A percentile compares a stretch with the other conserved stretches of the same genome.
These are phyloP conservation scores for Russula abietina DNA, from an alignment of 768 basidiomycete genomes.

Conservation along the genomic window DNA sequence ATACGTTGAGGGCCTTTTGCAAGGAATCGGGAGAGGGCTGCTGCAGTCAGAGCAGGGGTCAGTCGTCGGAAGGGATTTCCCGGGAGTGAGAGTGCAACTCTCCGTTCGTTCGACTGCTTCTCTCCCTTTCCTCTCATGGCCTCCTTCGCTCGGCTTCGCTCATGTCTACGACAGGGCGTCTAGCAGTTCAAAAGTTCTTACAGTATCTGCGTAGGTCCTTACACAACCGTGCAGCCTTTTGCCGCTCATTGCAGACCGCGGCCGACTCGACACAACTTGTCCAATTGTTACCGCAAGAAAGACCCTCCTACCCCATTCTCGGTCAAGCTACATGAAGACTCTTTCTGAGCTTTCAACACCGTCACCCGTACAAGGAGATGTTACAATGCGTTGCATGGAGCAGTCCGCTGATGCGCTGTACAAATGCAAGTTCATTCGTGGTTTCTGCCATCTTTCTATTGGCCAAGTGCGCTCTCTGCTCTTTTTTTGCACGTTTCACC, in stretches of 20 bases:
- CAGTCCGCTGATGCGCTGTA: constrained; percentile 96
- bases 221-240: constrained; percentile 28
- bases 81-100: not conserved
- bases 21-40: constrained; percentile 1
- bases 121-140: constrained; percentile 7
- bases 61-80: constrained; percentile 9
- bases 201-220: not conserved
- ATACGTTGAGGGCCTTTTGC: constrained; percentile 1
- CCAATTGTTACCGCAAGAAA: constrained; percentile 43
- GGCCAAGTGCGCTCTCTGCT: constrained; percentile 60
- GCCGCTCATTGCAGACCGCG: constrained; percentile 68
- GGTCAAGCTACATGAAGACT: constrained; percentile 84
- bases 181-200: not conserved
- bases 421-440: constrained; percentile 94
- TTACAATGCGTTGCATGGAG: constrained; percentile 90
- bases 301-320: constrained; percentile 56
- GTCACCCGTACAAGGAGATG: constrained; percentile 90
- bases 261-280: constrained; percentile 73
- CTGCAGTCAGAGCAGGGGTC: not conserved
- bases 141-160: constrained; percentile 20
- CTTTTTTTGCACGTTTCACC: not conserved
- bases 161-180: not conserved
- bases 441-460: constrained; percentile 98
- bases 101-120: not conserved
- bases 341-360: constrained; percentile 74